These are phyloP conservation scores for Clitoria ternatea DNA, from an alignment of 306 rosid species.

Conservation along the genomic window DNA sequence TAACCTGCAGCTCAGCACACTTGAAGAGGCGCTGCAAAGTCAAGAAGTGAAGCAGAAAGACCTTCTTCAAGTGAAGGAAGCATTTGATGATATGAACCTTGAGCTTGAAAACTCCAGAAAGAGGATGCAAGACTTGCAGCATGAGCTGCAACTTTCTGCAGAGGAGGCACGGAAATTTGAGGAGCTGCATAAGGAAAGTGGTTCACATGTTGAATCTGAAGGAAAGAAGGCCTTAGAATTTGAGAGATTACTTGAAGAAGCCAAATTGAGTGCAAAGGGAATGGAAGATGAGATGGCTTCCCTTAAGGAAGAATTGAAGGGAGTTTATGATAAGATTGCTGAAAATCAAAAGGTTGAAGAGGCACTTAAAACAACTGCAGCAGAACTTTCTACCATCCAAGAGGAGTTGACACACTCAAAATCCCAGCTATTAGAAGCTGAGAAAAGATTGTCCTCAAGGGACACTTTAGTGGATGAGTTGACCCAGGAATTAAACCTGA, in stretches of 20 bases:
- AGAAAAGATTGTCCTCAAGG: slow-evolving; percentile 50
- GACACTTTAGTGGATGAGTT: slow-evolving; percentile 56
- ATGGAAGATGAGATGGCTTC: slow-evolving; percentile 65
- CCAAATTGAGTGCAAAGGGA: slow-evolving; percentile 51
- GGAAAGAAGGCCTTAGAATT: slow-evolving; percentile 59
- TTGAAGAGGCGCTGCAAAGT: slow-evolving; percentile 64
- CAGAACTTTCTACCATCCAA: slow-evolving; percentile 62
- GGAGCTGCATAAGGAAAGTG: slow-evolving; percentile 85
- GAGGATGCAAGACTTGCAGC: slow-evolving; percentile 60
- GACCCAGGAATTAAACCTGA: slow-evolving; percentile 45
- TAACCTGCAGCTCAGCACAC: slow-evolving; percentile 48
- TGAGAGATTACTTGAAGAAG: slow-evolving; percentile 70
- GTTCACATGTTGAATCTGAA: slow-evolving; percentile 74
- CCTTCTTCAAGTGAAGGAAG: slow-evolving; percentile 65
- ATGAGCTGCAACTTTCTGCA: slow-evolving; percentile 49
- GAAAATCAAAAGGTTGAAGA: slow-evolving; percentile 73
- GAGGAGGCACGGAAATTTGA: slow-evolving; percentile 64
- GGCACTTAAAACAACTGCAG: slow-evolving; percentile 57
- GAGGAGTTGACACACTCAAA: slow-evolving; percentile 65
- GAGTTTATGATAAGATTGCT: slow-evolving; percentile 55
- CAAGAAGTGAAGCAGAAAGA: slow-evolving; percentile 71
- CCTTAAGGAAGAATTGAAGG: slow-evolving; percentile 73
- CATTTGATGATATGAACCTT: slow-evolving; percentile 48
- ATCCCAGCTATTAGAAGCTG: slow-evolving; percentile 55
- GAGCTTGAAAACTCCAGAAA: slow-evolving; percentile 72